phyloP scores from a whole-genome alignment of 306 rosid genomes.

The Vigna angularis region DNA sequence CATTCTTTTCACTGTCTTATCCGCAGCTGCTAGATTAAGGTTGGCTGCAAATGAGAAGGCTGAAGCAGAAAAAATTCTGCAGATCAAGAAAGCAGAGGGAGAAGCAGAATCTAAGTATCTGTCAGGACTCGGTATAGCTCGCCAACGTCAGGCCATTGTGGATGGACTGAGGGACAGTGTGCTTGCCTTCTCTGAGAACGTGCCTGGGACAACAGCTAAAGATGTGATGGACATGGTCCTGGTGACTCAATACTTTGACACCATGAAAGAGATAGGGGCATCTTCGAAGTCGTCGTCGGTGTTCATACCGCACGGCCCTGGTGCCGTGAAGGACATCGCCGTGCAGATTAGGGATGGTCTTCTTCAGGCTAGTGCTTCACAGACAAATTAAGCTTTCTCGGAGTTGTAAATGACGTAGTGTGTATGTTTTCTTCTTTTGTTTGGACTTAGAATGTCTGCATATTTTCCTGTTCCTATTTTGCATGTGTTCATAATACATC shows the following conservation, averaged over 20 bases:
- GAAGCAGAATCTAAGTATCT: slow-evolving; percentile 78
- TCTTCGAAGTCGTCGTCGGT: slow-evolving; percentile 73
- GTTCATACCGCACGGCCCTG: slow-evolving; percentile 85
- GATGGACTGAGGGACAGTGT: slow-evolving; percentile 78
- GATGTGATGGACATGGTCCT: slow-evolving; percentile 87
- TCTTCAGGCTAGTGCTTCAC: slow-evolving; percentile 55
- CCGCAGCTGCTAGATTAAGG: slow-evolving; percentile 71
- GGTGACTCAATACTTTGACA: slow-evolving; percentile 82
- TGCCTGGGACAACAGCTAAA: slow-evolving; percentile 69
- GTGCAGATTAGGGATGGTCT: slow-evolving; percentile 77
- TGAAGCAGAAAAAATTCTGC: slow-evolving; percentile 74
- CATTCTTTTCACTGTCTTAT: slow-evolving; percentile 19
- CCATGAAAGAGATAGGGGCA: slow-evolving; percentile 85
- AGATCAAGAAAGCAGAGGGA: slow-evolving; percentile 82
- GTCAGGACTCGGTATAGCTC: slow-evolving; percentile 78
- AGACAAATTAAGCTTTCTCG: slow-evolving; percentile 16
- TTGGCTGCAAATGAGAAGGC: slow-evolving; percentile 76
- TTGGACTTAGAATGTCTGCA: background rate
- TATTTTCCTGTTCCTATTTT: background rate
- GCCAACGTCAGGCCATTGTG: slow-evolving; percentile 84
- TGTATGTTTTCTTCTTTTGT: background rate
- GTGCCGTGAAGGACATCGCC: slow-evolving; percentile 72
- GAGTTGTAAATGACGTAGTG: slow-evolving; percentile 9
- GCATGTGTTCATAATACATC: background rate
- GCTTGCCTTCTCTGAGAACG: slow-evolving; percentile 68